Percentiles rank a stretch among this genome's conserved stretches.
phyloP scores from a whole-genome alignment of 768 basidiomycete species.

The Tricholoma saponaceum region DNA sequence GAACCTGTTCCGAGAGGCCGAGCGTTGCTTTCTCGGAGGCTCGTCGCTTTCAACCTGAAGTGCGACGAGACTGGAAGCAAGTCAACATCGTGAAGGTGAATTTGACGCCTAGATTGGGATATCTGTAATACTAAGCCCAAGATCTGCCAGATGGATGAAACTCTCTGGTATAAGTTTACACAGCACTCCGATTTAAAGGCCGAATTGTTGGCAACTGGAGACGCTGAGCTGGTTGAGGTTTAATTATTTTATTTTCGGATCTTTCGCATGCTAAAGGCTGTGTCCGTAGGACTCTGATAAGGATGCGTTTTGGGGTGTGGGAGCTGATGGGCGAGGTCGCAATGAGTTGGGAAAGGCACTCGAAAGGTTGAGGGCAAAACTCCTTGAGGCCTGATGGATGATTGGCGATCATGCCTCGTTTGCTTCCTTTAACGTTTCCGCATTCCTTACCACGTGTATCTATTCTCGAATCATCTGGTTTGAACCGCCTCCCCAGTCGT shows the following conservation, averaged over 20 bases:
- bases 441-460: constrained; percentile 1
- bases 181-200: constrained; percentile 60
- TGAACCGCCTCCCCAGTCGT: not conserved
- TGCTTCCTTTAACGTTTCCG: not conserved
- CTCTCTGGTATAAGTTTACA: constrained; percentile 64
- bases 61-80: constrained; percentile 63
- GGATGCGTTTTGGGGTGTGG: constrained; percentile 78
- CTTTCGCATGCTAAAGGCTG: constrained; percentile 6
- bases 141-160: constrained; percentile 56
- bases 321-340: constrained; percentile 58
- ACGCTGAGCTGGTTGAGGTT: constrained; percentile 68
- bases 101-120: not conserved
- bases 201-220: constrained; percentile 60
- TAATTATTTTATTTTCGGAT: not conserved
- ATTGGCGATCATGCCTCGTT: constrained; percentile 28
- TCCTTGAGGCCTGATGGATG: constrained; percentile 33
- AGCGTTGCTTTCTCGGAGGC: constrained; percentile 66
- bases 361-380: constrained; percentile 52
- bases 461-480: not conserved
- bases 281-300: constrained; percentile 64
- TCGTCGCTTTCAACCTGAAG: constrained; percentile 56
- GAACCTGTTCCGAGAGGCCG: constrained; percentile 58
- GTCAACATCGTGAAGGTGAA: constrained; percentile 63
- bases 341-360: constrained; percentile 76
- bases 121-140: not conserved